phyloP scores from a whole-genome alignment of 139 green algal genomes.

The Desmodesmus armatus region DNA sequence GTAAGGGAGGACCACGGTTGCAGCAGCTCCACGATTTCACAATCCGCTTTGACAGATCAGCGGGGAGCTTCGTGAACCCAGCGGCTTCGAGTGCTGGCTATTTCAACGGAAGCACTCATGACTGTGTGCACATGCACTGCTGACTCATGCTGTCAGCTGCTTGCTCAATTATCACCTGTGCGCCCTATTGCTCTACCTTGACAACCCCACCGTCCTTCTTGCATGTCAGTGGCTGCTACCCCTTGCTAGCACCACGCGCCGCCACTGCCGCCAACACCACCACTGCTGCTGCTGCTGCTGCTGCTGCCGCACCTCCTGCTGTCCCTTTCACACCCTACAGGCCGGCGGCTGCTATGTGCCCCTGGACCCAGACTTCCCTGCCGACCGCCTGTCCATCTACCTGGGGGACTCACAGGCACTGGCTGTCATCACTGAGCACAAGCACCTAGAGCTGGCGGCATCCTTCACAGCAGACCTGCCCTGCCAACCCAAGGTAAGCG shows the following conservation, averaged over 20 bases:
- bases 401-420: slow-evolving; percentile 1
- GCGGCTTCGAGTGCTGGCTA: too few relatives aligned
- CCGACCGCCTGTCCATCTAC: slow-evolving; percentile 3
- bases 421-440: neutral
- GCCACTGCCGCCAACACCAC: neutral
- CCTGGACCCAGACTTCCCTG: slow-evolving; percentile 12
- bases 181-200: too few relatives aligned
- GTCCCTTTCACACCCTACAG: neutral
- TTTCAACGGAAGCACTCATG: too few relatives aligned
- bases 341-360: slow-evolving; percentile 26
- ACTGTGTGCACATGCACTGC: too few relatives aligned
- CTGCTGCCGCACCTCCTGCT: neutral
- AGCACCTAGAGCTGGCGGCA: neutral
- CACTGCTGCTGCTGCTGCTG: neutral
- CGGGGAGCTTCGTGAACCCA: too few relatives aligned
- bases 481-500: neutral
- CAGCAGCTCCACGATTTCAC: too few relatives aligned
- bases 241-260: too few relatives aligned
- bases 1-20: too few relatives aligned
- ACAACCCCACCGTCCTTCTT: too few relatives aligned
- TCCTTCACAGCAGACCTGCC: neutral
- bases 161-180: too few relatives aligned
- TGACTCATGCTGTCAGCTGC: too few relatives aligned
- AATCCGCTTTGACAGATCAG: too few relatives aligned
- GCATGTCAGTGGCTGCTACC: neutral